Conservation (phyloP, 805 yeast genomes). For the Sugiyamaella qingdaonensis region DNA sequence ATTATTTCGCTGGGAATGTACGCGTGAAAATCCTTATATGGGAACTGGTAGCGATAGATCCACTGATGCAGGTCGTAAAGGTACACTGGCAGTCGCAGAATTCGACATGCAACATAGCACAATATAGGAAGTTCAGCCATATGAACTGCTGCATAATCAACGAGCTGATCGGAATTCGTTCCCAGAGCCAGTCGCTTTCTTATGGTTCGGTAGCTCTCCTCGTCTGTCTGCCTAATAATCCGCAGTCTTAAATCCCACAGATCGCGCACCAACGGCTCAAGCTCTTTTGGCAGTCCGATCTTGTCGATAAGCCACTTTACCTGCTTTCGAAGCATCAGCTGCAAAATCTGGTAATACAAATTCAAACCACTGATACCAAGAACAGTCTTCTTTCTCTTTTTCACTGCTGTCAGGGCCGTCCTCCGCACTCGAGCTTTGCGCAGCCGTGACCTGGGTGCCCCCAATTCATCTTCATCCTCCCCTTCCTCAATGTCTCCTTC, state of each 20-base stretch:
- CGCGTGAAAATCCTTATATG: constrained; percentile 21
- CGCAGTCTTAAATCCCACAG: constrained; percentile 23
- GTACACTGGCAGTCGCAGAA: constrained; percentile 25
- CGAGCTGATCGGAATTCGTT: neutral
- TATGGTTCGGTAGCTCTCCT: constrained; percentile 44
- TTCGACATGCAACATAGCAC: constrained; percentile 23
- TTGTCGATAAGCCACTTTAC: constrained; percentile 37
- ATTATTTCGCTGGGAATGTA: constrained; percentile 13
- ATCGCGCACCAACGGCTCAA: constrained; percentile 22
- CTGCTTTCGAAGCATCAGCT: constrained; percentile 49
- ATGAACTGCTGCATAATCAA: neutral
- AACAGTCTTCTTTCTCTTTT: constrained; percentile 25
- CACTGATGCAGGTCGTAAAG: constrained; percentile 26
- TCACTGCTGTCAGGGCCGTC: constrained; percentile 15
- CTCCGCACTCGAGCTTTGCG: neutral
- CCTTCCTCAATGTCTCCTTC: constrained; percentile 75
- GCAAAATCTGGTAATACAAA: constrained; percentile 46
- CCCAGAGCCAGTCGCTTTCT: constrained; percentile 32
- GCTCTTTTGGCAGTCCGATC: constrained; percentile 23
- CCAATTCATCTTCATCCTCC: constrained; percentile 70
- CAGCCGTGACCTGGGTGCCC: neutral
- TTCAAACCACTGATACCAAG: constrained; percentile 49
- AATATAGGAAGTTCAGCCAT: neutral
- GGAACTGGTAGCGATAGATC: constrained; percentile 31
- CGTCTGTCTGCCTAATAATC: constrained; percentile 36